These are phyloP conservation scores for Pyrus bretschneideri DNA, from an alignment of 306 rosid species.

Conservation along the genomic window DNA sequence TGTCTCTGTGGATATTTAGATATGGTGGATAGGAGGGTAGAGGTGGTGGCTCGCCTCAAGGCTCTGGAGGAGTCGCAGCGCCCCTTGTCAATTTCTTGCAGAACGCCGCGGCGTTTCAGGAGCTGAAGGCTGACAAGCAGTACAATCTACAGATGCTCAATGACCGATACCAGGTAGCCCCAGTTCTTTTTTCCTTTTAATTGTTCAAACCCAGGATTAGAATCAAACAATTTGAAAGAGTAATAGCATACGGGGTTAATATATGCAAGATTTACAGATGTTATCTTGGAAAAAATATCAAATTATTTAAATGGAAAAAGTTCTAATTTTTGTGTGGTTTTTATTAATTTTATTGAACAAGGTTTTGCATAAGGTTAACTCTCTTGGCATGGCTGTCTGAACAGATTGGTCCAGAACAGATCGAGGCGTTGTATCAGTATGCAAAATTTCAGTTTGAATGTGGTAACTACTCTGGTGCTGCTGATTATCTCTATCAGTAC, in stretches of 20 bases:
- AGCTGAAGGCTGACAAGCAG: constrained; percentile 75
- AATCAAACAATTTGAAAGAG: not conserved
- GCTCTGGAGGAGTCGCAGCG: constrained; percentile 67
- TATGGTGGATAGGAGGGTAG: constrained; percentile 39
- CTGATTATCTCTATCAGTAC: constrained; percentile 93
- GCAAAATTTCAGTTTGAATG: constrained; percentile 97
- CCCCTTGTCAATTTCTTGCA: constrained; percentile 80
- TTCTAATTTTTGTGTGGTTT: not conserved
- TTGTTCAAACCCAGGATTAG: not conserved
- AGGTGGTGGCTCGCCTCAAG: constrained; percentile 50
- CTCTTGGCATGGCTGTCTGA: not conserved
- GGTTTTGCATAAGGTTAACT: not conserved
- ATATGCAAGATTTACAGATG: not conserved
- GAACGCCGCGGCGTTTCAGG: constrained; percentile 75
- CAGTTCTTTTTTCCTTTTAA: not conserved
- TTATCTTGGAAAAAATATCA: not conserved
- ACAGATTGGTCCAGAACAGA: constrained; percentile 85
- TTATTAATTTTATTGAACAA: not conserved
- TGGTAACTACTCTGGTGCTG: constrained; percentile 98
- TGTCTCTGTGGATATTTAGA: not conserved
- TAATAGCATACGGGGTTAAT: not conserved
- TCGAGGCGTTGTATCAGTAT: constrained; percentile 91
- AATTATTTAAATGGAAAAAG: not conserved
- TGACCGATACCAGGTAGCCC: constrained; percentile 74
- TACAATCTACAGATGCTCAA: constrained; percentile 89